Percentiles rank a stretch among this genome's conserved stretches.
Conservation (phyloP, 495 filamentous ascomycete species). For the Neurospora discreta region DNA sequence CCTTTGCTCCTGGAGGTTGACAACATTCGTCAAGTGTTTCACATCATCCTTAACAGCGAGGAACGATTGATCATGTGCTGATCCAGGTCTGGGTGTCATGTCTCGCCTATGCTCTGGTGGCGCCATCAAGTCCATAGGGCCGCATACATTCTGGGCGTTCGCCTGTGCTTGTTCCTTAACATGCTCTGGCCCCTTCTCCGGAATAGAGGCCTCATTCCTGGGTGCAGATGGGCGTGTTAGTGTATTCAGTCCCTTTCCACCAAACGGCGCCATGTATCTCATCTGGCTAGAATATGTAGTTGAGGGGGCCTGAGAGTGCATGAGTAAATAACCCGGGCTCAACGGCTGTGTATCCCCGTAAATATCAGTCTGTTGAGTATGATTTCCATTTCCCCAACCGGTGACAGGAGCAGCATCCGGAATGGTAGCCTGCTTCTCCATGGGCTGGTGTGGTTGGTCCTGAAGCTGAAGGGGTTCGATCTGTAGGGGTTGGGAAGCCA, state of each 20-base stretch:
- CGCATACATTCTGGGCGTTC: background rate
- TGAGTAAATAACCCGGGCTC: constrained; percentile 40
- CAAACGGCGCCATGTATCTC: constrained; percentile 37
- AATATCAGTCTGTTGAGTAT: constrained; percentile 19
- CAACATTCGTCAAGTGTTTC: constrained; percentile 25
- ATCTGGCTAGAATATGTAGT: constrained; percentile 34
- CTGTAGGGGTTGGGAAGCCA: constrained; percentile 10
- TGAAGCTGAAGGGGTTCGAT: constrained; percentile 10
- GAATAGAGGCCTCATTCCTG: constrained; percentile 19
- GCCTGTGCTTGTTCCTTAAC: constrained; percentile 12
- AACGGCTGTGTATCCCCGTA: constrained; percentile 28
- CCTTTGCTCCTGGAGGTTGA: constrained; percentile 42
- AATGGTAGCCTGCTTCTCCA: background rate
- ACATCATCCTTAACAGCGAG: constrained; percentile 12
- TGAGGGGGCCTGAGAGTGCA: constrained; percentile 35
- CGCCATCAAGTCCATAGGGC: background rate
- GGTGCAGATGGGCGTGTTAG: constrained; percentile 27
- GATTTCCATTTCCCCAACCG: constrained; percentile 30
- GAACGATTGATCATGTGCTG: constrained; percentile 4
- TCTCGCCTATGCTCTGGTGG: background rate
- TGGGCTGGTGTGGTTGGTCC: background rate
- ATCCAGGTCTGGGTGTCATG: constrained; percentile 3
- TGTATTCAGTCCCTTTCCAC: constrained; percentile 35
- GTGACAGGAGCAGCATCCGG: background rate
- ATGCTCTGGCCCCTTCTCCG: constrained; percentile 9